A percentile compares a stretch with the other conserved stretches of the same genome.
These are phyloP conservation scores for Sporothrix pseudoabietina DNA, from an alignment of 2,329 filamentous ascomycete genomes.

Conservation along the genomic window DNA sequence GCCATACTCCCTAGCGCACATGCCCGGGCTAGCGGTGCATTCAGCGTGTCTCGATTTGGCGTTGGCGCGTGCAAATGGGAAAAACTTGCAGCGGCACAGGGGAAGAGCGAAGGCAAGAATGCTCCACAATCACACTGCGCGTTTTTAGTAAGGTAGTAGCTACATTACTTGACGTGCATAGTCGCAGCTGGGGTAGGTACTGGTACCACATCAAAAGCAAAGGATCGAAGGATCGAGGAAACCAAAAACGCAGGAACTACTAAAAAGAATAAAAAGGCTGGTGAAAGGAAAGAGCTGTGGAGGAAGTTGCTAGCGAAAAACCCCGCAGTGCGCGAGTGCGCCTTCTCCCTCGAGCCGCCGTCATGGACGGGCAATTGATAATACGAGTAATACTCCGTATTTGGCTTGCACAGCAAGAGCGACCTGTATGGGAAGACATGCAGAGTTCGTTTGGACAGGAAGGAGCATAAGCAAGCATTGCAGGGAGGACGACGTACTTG, in stretches of 20 bases:
- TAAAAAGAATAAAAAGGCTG: conserved; percentile 2
- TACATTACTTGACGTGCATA: not conserved
- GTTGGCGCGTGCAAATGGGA: conserved; percentile 12
- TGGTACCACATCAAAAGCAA: not conserved
- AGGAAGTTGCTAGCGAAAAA: conserved; percentile 21
- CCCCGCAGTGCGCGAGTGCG: conserved; percentile 22
- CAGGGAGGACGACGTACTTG: not conserved
- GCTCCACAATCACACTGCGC: conserved; percentile 14
- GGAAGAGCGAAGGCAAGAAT: not conserved
- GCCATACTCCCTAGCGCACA: conserved; percentile 13
- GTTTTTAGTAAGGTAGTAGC: not conserved
- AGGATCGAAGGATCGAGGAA: not conserved
- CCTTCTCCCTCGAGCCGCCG: conserved; percentile 6
- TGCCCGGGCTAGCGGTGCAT: conserved; percentile 18
- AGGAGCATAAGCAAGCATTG: not conserved
- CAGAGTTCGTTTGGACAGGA: too few relatives aligned
- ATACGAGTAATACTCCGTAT: not conserved
- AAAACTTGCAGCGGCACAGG: conserved; percentile 14
- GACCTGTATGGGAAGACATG: not conserved
- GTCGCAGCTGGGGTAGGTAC: not conserved
- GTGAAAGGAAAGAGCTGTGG: not conserved
- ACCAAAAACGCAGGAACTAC: conserved; percentile 3
- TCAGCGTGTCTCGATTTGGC: conserved; percentile 3
- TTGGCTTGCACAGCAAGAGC: not conserved
- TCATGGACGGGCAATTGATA: not conserved